Evolutionary conservation across 192 early-diverging fungal genomes (phyloP), one percentile per base, ranked within the genome.

Genomic region (Dimargaris cristalligena): DNA sequence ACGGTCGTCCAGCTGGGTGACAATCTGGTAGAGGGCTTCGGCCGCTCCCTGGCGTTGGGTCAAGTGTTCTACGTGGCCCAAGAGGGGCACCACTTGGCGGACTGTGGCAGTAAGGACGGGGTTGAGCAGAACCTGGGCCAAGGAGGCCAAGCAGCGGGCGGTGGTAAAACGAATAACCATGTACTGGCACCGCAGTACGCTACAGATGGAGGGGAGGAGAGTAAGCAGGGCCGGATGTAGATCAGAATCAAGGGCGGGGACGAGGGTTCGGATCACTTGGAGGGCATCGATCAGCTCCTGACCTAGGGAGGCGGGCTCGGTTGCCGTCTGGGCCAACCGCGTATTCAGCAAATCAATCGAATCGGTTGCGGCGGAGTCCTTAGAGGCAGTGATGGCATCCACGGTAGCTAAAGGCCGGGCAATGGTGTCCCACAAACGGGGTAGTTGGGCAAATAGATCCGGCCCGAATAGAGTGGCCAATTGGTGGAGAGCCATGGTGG

Each of bases 21-120:
- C 85, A 2, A 94, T 68, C 52, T 92, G 83, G 69, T 87, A 82
- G 1, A 92, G 74, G 41, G 79, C 73, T 71, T 99, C 96, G 2
- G 84, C 83, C 13, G 85, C 83, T 30, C 92, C 96, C 67, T 94
- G 94, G 4, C 96, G 82, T 51, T 84, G 71, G 32, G 74, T 70
- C 23, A 80, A 69, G 33, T 72, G 76, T 29, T 70, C 67, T 0
- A 84, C 69, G 56, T 96, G 87, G 31, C 86, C 80, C 22, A 96
- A 75, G 26, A 81, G 67, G 10, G 90, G 91, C 10, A 96, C 56
- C 4, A 91, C 79, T 9, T 71, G 60, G 28, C 81, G 81, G n/a
- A 99, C 80, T 34, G 96, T 71, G 41, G 77, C 65, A 22, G 80
- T 82, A 88, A 99, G 91, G 0, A 86, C 80, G 1, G 72, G 70